Conservation (phyloP, 1,284 basidiomycete species). For the Bjerkandera adusta region DNA sequence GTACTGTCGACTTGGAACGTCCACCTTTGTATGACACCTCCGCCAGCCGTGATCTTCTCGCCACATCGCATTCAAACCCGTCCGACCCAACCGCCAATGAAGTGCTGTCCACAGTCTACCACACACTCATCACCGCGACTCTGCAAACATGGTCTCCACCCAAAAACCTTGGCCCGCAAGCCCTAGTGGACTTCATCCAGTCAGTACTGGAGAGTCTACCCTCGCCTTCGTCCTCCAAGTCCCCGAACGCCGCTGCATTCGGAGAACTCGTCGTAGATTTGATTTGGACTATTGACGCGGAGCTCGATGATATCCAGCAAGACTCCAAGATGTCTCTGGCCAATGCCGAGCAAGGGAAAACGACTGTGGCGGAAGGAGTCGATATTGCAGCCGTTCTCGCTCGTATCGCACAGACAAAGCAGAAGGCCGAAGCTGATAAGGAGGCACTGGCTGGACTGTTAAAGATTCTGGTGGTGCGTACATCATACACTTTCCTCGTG, state of each 20-base stretch:
- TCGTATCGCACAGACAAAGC: conserved; percentile 45
- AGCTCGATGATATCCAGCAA: conserved; percentile 65
- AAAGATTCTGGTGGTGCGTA: conserved; percentile 63
- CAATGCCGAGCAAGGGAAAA: conserved; percentile 21
- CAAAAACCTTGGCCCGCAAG: conserved; percentile 41
- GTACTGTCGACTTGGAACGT: conserved; percentile 20
- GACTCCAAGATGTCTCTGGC: conserved; percentile 49
- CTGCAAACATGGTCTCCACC: conserved; percentile 54
- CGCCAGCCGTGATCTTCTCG: conserved; percentile 56
- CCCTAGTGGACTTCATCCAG: conserved; percentile 60
- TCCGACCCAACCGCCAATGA: conserved; percentile 50
- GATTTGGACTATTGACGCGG: conserved; percentile 74
- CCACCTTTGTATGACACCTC: conserved; percentile 15
- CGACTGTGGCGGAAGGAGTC: conserved; percentile 17
- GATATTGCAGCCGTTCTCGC: conserved; percentile 25
- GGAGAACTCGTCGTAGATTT: conserved; percentile 74
- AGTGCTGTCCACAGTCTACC: conserved; percentile 60
- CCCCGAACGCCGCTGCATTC: conserved; percentile 43
- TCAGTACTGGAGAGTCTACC: conserved; percentile 60
- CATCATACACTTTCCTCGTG: conserved; percentile 4
- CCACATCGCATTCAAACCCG: conserved; percentile 54
- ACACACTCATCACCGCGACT: conserved; percentile 59
- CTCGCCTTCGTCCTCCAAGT: conserved; percentile 56
- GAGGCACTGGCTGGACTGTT: conserved; percentile 56
- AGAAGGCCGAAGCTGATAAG: conserved; percentile 60